phyloP scores from a whole-genome alignment of 345 rosid species.

The Jatropha curcas region DNA sequence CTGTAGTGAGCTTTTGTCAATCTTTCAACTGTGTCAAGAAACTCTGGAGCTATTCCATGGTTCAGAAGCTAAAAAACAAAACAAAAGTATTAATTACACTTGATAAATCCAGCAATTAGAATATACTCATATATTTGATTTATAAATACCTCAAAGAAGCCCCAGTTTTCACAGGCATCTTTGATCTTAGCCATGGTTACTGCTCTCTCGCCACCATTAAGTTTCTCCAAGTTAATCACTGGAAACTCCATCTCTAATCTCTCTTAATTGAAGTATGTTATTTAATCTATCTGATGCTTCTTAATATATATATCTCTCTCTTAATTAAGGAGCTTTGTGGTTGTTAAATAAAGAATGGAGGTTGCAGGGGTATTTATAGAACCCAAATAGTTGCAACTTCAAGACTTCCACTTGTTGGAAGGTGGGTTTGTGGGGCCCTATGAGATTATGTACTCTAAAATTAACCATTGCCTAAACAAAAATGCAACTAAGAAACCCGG shows the following conservation, averaged over 20 bases:
- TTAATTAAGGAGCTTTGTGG: not conserved
- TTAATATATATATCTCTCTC: too few species aligned
- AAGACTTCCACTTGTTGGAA: too few species aligned
- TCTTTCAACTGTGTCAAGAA: constrained; percentile 71
- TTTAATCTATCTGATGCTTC: too few species aligned
- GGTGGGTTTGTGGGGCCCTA: constrained; percentile 12
- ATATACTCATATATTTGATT: not conserved
- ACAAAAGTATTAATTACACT: not conserved
- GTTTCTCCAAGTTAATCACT: constrained; percentile 61
- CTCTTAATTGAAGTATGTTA: not conserved
- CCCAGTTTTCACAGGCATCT: constrained; percentile 98
- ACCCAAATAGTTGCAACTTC: not conserved
- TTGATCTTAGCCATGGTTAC: constrained; percentile 66
- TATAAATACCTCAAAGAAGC: constrained; percentile 79
- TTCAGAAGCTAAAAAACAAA: constrained; percentile 52
- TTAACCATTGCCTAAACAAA: not conserved
- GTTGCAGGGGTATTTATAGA: constrained; percentile 33
- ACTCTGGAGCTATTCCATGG: constrained; percentile 70
- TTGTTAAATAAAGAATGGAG: not conserved
- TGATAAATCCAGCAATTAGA: not conserved
- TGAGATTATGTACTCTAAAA: not conserved
- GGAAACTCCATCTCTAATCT: constrained; percentile 63
- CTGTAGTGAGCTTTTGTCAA: constrained; percentile 77
- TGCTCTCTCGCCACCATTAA: constrained; percentile 65
- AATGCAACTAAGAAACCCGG: not conserved